phyloP scores from a whole-genome alignment of 768 basidiomycete genomes.

The Boletus pseudo-olivaceus region DNA sequence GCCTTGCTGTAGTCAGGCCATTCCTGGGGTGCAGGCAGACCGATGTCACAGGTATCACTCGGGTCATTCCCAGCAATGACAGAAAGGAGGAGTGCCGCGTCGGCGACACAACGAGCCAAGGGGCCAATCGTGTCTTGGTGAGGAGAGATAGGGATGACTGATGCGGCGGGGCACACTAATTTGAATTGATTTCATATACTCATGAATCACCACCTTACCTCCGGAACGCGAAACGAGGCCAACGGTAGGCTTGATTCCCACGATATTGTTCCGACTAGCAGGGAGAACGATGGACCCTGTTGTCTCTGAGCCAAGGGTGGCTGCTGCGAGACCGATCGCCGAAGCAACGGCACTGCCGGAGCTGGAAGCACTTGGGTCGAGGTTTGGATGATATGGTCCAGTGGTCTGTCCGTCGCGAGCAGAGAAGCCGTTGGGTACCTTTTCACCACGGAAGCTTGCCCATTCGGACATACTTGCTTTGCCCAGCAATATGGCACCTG shows the following conservation, averaged over 20 bases:
- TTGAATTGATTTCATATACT: neutral
- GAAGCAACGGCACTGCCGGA: constrained; percentile 43
- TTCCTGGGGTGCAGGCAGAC: constrained; percentile 40
- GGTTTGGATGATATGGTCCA: constrained; percentile 41
- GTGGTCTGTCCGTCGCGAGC: constrained; percentile 44
- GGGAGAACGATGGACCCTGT: constrained; percentile 48
- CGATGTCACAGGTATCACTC: constrained; percentile 35
- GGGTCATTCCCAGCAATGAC: constrained; percentile 44
- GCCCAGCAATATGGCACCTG: constrained; percentile 38
- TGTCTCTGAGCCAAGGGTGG: constrained; percentile 45
- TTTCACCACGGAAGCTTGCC: constrained; percentile 37
- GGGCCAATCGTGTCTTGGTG: constrained; percentile 42
- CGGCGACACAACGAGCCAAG: constrained; percentile 35
- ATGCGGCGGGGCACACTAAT: constrained; percentile 13
- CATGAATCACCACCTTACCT: constrained; percentile 21
- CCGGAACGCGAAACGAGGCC: constrained; percentile 40
- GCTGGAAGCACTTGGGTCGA: constrained; percentile 39
- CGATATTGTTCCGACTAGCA: constrained; percentile 41
- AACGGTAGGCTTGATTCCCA: constrained; percentile 42
- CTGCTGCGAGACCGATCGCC: constrained; percentile 44
- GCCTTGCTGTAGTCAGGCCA: constrained; percentile 59
- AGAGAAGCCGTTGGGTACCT: constrained; percentile 41
- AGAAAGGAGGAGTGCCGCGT: constrained; percentile 37
- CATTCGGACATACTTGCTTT: constrained; percentile 44
- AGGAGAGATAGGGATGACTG: constrained; percentile 44